phyloP scores from a whole-genome alignment of 1,284 basidiomycete genomes.

The Vanrija pseudolonga region DNA sequence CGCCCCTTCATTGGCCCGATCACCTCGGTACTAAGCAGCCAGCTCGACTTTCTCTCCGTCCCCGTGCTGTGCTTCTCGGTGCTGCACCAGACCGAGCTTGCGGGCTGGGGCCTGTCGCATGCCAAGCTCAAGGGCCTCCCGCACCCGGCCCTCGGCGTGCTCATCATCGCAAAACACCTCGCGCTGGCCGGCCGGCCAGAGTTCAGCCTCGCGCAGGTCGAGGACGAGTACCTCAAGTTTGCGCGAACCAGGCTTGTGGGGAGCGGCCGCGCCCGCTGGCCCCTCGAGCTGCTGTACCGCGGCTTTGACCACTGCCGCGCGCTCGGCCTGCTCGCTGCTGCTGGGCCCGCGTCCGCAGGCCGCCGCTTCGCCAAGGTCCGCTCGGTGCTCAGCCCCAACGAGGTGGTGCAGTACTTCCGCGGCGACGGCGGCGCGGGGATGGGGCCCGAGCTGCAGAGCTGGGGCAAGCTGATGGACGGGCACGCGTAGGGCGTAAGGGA shows the following conservation, averaged over 20 bases:
- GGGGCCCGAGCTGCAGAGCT: slow-evolving; percentile 43
- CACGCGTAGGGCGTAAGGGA: slow-evolving; percentile 28
- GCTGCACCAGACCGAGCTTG: slow-evolving; percentile 33
- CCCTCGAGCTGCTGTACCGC: slow-evolving; percentile 36
- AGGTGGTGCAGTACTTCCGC: slow-evolving; percentile 48
- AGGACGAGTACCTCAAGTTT: slow-evolving; percentile 49
- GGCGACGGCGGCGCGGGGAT: slow-evolving; percentile 38
- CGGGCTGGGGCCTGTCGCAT: slow-evolving; percentile 34
- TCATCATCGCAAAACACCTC: slow-evolving; percentile 62
- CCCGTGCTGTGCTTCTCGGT: slow-evolving; percentile 18
- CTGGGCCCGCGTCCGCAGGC: slow-evolving; percentile 24
- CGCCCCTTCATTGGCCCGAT: slow-evolving; percentile 55
- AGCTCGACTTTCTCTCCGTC: slow-evolving; percentile 30
- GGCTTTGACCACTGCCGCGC: slow-evolving; percentile 41
- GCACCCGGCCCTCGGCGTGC: slow-evolving; percentile 43
- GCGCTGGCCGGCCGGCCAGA: slow-evolving; percentile 64
- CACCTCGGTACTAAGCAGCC: slow-evolving; percentile 18
- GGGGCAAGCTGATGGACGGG: slow-evolving; percentile 46
- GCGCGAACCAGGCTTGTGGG: slow-evolving; percentile 47
- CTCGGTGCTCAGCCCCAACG: slow-evolving; percentile 39
- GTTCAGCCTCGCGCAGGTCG: slow-evolving; percentile 48
- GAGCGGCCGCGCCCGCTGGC: slow-evolving; percentile 44
- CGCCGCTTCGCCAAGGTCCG: slow-evolving; percentile 43
- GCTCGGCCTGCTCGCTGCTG: slow-evolving; percentile 38
- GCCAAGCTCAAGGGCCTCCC: slow-evolving; percentile 32